Conservation (phyloP, 2,329 filamentous ascomycete genomes). For the Xylaria sp. region DNA sequence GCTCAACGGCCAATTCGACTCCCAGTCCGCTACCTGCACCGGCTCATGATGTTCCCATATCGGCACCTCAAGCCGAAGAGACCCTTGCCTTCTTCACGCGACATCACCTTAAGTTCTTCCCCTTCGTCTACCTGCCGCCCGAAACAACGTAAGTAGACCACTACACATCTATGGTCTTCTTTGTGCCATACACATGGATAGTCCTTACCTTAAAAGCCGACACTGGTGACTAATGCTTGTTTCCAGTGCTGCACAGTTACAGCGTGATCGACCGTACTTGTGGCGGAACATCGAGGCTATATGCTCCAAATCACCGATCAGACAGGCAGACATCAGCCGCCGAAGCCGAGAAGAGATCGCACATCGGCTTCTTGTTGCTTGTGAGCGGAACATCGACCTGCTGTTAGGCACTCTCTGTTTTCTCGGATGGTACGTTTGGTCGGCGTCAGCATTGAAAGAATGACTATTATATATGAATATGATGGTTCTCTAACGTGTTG, state of each 20-base stretch:
- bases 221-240: constrained; percentile 26
- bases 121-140: constrained; percentile 46
- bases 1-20: constrained; percentile 36
- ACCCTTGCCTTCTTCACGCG: constrained; percentile 43
- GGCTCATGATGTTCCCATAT: constrained; percentile 32
- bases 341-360: constrained; percentile 58
- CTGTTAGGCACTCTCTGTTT: constrained; percentile 61
- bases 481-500: constrained; percentile 6
- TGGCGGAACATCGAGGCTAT: constrained; percentile 62
- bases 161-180: not conserved
- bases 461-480: not conserved
- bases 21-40: constrained; percentile 33
- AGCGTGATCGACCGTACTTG: constrained; percentile 55
- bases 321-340: constrained; percentile 55
- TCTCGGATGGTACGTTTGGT: constrained; percentile 57
- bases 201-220: not conserved
- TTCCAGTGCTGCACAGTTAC: constrained; percentile 42
- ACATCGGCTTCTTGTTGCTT: constrained; percentile 58
- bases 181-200: no score
- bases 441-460: no score
- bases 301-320: constrained; percentile 55
- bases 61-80: constrained; percentile 44
- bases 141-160: constrained; percentile 36
- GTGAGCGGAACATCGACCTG: constrained; percentile 63
- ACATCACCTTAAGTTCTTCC: constrained; percentile 44